Conservation (phyloP, 2,329 filamentous ascomycete species). For the Fusarium sp. region DNA sequence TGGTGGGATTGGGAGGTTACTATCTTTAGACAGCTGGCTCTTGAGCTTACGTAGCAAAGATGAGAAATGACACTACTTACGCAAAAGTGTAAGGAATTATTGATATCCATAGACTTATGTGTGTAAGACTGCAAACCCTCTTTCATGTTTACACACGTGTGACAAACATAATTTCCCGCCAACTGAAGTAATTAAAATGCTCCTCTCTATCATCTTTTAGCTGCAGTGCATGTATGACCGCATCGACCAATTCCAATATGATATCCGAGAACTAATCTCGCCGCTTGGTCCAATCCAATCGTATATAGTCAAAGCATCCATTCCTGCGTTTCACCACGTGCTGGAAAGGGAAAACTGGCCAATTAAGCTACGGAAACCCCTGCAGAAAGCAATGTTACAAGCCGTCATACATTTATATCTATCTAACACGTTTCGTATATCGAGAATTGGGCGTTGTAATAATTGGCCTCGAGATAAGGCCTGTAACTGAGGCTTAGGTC, state of each 20-base stretch:
- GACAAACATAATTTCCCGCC: conserved; percentile 12
- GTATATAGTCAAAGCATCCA: conserved; percentile 15
- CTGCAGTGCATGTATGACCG: not conserved
- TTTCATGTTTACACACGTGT: not conserved
- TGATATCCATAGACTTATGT: not conserved
- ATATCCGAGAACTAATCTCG: conserved; percentile 4
- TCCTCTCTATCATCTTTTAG: not conserved
- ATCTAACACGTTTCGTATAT: not conserved
- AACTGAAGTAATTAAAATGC: conserved; percentile 12
- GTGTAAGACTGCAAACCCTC: too few species aligned
- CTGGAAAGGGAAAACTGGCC: not conserved
- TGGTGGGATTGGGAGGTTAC: conserved; percentile 23
- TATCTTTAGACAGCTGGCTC: conserved; percentile 39
- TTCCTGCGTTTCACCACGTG: conserved; percentile 22
- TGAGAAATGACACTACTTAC: conserved; percentile 15
- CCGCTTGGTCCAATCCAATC: conserved; percentile 20
- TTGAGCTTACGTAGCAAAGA: conserved; percentile 12
- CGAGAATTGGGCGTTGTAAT: not conserved
- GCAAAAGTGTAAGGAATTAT: conserved; percentile 1
- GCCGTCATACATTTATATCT: not conserved
- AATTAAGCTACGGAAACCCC: not conserved
- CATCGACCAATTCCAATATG: conserved; percentile 3
- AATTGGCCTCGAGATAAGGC: conserved; percentile 20
- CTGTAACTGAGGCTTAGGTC: conserved; percentile 24
- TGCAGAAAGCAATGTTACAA: not conserved